Evolutionary conservation across 1,284 basidiomycete species (phyloP), one percentile per base, ranked within the genome.

Genomic region (Tremellales sp.): DNA sequence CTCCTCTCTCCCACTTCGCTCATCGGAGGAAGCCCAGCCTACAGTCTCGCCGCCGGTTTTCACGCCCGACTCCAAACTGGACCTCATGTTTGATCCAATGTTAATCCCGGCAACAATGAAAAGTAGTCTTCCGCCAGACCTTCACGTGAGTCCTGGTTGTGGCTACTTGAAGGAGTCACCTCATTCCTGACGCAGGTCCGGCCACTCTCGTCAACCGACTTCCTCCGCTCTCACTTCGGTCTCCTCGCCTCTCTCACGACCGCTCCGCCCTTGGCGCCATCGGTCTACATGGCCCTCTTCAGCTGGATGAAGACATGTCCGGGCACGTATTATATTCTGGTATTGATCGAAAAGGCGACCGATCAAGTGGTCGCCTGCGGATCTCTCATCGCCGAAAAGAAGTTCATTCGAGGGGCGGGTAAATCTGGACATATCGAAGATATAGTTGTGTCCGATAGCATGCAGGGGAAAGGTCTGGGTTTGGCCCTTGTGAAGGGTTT

Each of bases 361-460:
- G 90, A 95, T 75, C 75, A 77, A 55, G 83, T 98, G 63, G 86
- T 94, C 33, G 92, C 80, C 22, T 82, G 86, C 19, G 94, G 92
- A 13, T 83, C 84, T 6, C 76, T 95, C 40, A 83, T 97, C 65
- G 71, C 94, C 53, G 92, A 97, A 72, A 84, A 83, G 76, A 97
- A 97, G 76, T 94, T 97, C 77, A 77, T 93, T 35, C 80, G 90
- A 34, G 82, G 80, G 6, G 76, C 86, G 12, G 86, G 87, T 24
- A 78, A 77, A 47, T 85, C 88, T 5, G 94, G 90, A 0, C 93
- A 97, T 68, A 90, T 97, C 52, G 94, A 97, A 74, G 93, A 97
- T 69, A 94, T 97, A 54, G 90, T 90, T 2, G 90, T 97, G 4
- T 82, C 86, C 72, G 81, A 83, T 68, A 76, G 73, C 39, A 82